phyloP scores from a whole-genome alignment of 1,284 basidiomycete genomes.

The Papiliotrema terrestris region DNA sequence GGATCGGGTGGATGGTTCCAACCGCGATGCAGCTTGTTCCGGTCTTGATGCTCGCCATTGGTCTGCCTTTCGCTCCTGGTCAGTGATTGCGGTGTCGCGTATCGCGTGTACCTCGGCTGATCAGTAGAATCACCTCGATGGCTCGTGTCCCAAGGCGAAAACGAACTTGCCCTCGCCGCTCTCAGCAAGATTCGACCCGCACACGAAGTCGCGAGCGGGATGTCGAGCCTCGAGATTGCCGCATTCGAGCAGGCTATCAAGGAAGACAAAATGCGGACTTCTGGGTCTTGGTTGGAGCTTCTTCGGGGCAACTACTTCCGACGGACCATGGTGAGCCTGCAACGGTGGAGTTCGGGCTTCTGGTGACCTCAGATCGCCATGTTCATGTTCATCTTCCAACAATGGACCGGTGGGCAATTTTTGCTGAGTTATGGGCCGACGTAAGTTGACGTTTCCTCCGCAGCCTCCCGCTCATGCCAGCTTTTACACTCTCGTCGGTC shows the following conservation, averaged over 20 bases:
- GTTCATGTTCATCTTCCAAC: conserved; percentile 14
- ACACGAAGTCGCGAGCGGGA: conserved; percentile 12
- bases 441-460: too few relatives aligned
- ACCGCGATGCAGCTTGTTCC: conserved; percentile 24
- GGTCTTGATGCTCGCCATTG: conserved; percentile 11
- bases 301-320: conserved; percentile 17
- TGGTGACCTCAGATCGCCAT: conserved; percentile 1
- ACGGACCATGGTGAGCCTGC: conserved; percentile 6
- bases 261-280: background rate
- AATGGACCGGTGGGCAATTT: conserved; percentile 14
- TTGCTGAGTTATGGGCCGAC: background rate
- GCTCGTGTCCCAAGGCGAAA: conserved; percentile 15
- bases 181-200: conserved; percentile 15
- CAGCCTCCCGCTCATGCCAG: too few relatives aligned
- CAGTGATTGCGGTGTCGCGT: conserved; percentile 5
- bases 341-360: too few relatives aligned
- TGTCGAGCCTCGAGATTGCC: conserved; percentile 14
- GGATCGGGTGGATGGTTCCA: conserved; percentile 17
- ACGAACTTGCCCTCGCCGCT: conserved; percentile 12
- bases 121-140: conserved; percentile 23
- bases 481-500: background rate
- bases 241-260: conserved; percentile 19
- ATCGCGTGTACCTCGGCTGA: too few relatives aligned
- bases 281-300: conserved; percentile 19
- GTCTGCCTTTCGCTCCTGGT: conserved; percentile 14